Base-by-base conservation (phyloP, 2,329 filamentous ascomycete genomes). In the Thielaviopsis punctulata region DNA sequence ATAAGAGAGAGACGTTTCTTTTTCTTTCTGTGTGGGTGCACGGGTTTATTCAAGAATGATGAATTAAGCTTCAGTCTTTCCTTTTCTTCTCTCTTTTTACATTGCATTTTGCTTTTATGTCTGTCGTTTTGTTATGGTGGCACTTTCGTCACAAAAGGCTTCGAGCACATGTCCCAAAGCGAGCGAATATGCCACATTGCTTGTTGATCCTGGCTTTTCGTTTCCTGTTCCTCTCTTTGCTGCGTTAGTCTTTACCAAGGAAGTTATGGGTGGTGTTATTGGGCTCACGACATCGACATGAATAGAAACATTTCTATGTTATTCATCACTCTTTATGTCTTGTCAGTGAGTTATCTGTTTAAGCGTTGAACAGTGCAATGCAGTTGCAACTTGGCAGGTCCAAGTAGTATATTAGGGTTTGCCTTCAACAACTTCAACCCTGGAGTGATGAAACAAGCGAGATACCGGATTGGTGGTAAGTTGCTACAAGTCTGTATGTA, bases 1-100 rank as follows among this genome's bases (percentile, higher is more conserved):
- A 65, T 75, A 69, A 45, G 25, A 46, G 39, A n/a, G n/a, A n/a
- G n/a, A n/a, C 36, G n/a, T 39, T 23, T 41, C 13, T 45, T 23
- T 51, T 47, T 22, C 18, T 25, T 15, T 41, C 36, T 21, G 15
- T 46, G 27, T 25, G 21, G 18, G 22, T 24, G n/a, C 15, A 47
- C 45, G 12, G n/a, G 22, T 41, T 36, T 47, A 25, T 52, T 52
- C 43, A 13, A 41, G 2, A 39, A 39, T 10, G 10, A 2, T 39
- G 33, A 39, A 2, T 39, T 39, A 39, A 9, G 22, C n/a, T 22
- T 45, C 23, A 45, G 43, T 7, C 43, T 45, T 19, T 45, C 19
- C 9, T 10, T 27, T 27, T 49, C 27, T 15, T 48, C 25, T 22
- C 15, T 18, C 30, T 36, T 43, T 45, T 51, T 30, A 36, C 27